phyloP scores from a whole-genome alignment of 192 early-diverging fungal genomes.

The Mortierella hygrophila region DNA sequence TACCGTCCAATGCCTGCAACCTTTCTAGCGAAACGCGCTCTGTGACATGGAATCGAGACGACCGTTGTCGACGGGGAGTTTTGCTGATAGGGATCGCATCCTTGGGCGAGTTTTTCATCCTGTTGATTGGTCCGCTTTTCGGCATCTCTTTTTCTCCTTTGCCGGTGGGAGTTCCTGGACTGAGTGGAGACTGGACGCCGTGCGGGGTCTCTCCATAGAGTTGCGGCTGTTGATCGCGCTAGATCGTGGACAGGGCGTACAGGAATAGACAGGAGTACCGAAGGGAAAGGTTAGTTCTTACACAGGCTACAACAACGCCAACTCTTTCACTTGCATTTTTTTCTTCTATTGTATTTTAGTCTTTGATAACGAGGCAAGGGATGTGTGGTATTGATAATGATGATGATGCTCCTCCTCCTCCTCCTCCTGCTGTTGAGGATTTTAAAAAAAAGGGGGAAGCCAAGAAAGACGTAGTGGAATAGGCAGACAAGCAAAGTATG shows the following conservation, averaged over 20 bases:
- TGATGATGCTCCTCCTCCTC: neutral
- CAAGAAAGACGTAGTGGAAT: neutral
- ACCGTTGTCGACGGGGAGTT: constrained; percentile 82
- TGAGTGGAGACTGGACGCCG: neutral
- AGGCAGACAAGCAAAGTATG: neutral
- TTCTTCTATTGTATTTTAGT: neutral
- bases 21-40: constrained; percentile 84
- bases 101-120: constrained; percentile 62
- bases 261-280: neutral
- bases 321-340: too few relatives aligned
- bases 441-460: neutral
- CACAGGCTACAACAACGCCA: too few relatives aligned
- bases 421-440: neutral
- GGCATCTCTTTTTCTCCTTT: constrained; percentile 47
- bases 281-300: neutral
- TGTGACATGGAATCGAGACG: constrained; percentile 87
- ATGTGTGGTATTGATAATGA: neutral
- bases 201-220: neutral
- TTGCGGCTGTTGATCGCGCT: neutral
- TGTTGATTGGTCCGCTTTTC: constrained; percentile 55
- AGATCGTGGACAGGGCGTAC: constrained; percentile 1
- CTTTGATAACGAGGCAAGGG: neutral
- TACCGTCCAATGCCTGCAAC: constrained; percentile 79
- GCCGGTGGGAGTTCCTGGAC: constrained; percentile 16
- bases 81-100: constrained; percentile 82